Percentiles rank a stretch among this genome's conserved stretches.
Evolutionary conservation across 225 moss, liverwort and hornwort genomes (phyloP).

Genomic region (Asterella californica): DNA sequence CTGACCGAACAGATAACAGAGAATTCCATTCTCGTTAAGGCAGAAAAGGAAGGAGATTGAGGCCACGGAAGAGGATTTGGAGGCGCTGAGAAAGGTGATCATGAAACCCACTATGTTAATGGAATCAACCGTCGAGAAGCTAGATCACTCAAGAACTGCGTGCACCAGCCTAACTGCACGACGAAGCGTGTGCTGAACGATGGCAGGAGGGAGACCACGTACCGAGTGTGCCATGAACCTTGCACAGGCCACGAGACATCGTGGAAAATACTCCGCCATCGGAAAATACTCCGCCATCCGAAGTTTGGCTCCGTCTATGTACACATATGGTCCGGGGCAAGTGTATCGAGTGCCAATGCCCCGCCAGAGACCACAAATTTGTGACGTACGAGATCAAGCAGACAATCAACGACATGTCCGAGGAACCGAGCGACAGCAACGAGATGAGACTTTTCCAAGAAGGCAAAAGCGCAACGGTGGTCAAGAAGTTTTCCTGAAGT

Average conservation of each 20-base stretch:
- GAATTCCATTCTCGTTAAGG: conserved; percentile 1
- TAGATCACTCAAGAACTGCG: not conserved
- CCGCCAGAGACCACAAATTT: conserved; percentile 11
- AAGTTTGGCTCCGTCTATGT: conserved; percentile 6
- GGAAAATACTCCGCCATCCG: too few relatives aligned
- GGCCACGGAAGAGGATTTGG: conserved; percentile 11
- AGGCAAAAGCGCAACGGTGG: conserved; percentile 4
- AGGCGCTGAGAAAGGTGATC: conserved; percentile 9
- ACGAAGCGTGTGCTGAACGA: not conserved
- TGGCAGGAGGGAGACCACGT: not conserved
- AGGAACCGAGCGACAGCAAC: not conserved
- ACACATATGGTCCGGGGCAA: conserved; percentile 10
- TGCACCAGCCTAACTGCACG: conserved; percentile 18
- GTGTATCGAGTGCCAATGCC: conserved; percentile 8
- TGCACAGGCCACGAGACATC: conserved; percentile 18
- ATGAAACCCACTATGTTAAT: conserved; percentile 1
- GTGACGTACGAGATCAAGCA: conserved; percentile 14
- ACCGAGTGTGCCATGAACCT: conserved; percentile 15
- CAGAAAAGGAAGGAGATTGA: conserved; percentile 12
- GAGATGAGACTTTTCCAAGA: not conserved
- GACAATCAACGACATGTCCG: not conserved
- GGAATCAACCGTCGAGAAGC: conserved; percentile 8
- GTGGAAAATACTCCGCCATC: conserved; percentile 13
- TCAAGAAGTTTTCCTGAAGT: conserved; percentile 9
- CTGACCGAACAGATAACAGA: conserved; percentile 2